phyloP scores from a whole-genome alignment of 129 eudicot genomes.

The carrot (Daucus carota) region DNA sequence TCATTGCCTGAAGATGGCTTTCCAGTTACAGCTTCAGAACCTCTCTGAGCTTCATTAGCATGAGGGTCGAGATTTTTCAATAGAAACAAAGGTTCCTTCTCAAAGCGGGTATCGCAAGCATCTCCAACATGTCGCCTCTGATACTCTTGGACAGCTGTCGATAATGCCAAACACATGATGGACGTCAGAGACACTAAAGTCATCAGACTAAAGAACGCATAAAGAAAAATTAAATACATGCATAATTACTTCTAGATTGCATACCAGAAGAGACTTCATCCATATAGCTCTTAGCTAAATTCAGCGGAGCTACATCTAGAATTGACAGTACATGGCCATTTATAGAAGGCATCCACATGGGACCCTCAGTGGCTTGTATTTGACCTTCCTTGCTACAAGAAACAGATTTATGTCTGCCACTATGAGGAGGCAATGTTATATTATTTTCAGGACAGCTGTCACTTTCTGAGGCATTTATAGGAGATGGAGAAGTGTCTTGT shows the following conservation, averaged over 20 bases:
- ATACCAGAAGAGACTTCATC: constrained; percentile 73
- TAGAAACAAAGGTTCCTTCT: constrained; percentile 76
- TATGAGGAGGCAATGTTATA: constrained; percentile 15
- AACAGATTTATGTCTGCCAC: constrained; percentile 7
- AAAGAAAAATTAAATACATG: constrained; percentile 4
- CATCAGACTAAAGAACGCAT: constrained; percentile 11
- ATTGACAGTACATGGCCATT: constrained; percentile 59
- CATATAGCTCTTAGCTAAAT: constrained; percentile 51
- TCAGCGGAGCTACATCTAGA: constrained; percentile 83
- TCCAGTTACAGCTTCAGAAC: constrained; percentile 15
- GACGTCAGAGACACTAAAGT: constrained; percentile 4
- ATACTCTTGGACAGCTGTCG: constrained; percentile 63
- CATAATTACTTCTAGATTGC: constrained; percentile 17
- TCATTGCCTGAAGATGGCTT: constrained; percentile 25
- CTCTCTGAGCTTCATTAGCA: constrained; percentile 25
- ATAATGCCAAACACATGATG: constrained; percentile 16
- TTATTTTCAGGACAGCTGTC: constrained; percentile 8
- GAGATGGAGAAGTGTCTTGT: constrained; percentile 16
- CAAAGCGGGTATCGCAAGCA: constrained; percentile 28
- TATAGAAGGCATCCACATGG: constrained; percentile 58
- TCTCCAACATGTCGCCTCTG: constrained; percentile 38
- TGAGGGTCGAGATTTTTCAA: constrained; percentile 20
- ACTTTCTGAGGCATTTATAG: constrained; percentile 14
- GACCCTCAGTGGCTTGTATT: constrained; percentile 21
- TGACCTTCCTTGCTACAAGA: constrained; percentile 15